Percentiles rank a stretch among this genome's conserved stretches.
Conservation (phyloP, 305 asterid genomes). For the Fraxinus paxiana region DNA sequence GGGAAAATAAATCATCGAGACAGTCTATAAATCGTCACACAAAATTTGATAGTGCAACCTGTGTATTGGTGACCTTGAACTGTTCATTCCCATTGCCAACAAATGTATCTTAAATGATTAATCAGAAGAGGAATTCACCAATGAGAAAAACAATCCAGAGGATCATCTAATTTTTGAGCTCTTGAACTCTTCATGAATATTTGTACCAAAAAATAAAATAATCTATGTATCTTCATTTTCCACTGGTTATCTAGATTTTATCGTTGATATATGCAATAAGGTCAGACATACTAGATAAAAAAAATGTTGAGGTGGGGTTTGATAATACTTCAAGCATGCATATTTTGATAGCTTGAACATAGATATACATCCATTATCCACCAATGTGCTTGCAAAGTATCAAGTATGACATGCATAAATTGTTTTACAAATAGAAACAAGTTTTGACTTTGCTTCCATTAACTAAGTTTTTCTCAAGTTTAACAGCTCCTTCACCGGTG, state of each 20-base stretch:
- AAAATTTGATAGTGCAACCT: constrained; percentile 3
- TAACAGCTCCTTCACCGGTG: not conserved
- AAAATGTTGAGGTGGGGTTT: not conserved
- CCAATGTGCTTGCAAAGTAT: not conserved
- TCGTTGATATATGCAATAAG: not conserved
- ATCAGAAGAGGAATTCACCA: not conserved
- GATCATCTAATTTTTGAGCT: not conserved
- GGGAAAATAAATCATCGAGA: not conserved
- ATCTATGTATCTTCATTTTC: not conserved
- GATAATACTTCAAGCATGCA: not conserved
- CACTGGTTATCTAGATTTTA: not conserved
- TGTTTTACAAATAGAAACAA: not conserved
- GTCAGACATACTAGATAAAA: not conserved
- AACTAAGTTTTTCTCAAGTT: not conserved
- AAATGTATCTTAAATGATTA: not conserved
- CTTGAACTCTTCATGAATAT: not conserved
- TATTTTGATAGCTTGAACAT: not conserved
- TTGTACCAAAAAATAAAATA: not conserved
- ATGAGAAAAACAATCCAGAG: not conserved
- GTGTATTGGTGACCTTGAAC: constrained; percentile 5
- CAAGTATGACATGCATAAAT: not conserved
- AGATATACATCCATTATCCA: not conserved
- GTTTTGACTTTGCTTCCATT: not conserved
- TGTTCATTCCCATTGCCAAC: not conserved
- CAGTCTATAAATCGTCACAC: not conserved